Conservation (phyloP, 1,284 basidiomycete genomes). For the Volvariella surrecta region DNA sequence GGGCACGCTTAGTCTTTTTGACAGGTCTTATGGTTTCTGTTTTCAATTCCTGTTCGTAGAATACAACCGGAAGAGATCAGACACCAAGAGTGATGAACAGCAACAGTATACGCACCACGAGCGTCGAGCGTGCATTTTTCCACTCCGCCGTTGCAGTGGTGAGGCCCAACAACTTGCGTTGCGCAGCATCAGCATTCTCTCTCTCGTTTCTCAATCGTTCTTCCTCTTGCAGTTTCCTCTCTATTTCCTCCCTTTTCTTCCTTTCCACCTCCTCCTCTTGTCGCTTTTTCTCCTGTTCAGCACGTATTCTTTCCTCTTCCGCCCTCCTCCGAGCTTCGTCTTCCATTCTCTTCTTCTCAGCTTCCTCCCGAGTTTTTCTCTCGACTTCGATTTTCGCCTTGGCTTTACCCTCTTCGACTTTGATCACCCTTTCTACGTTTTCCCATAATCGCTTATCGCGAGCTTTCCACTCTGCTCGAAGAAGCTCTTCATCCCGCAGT, state of each 20-base stretch:
- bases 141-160: slow-evolving; percentile 59
- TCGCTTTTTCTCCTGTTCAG: slow-evolving; percentile 28
- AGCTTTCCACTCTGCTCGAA: slow-evolving; percentile 39
- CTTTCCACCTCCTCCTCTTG: slow-evolving; percentile 31
- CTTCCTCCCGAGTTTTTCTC: slow-evolving; percentile 34
- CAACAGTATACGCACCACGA: slow-evolving; percentile 38
- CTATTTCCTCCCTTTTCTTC: slow-evolving; percentile 25
- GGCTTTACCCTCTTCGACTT: slow-evolving; percentile 55
- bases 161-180: slow-evolving; percentile 34
- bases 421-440: slow-evolving; percentile 56
- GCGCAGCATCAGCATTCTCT: slow-evolving; percentile 11
- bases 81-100: slow-evolving; percentile 2
- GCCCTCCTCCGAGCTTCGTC: slow-evolving; percentile 31
- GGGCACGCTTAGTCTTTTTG: slow-evolving; percentile 54
- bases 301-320: slow-evolving; percentile 27
- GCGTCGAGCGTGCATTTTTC: slow-evolving; percentile 47
- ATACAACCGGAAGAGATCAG: slow-evolving; percentile 3
- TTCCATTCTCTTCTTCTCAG: slow-evolving; percentile 27
- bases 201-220: slow-evolving; percentile 24
- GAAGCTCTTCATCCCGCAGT: slow-evolving; percentile 34
- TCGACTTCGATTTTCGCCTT: slow-evolving; percentile 44
- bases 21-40: slow-evolving; percentile 63
- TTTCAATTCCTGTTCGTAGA: slow-evolving; percentile 54
- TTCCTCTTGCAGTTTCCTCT: slow-evolving; percentile 28
- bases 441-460: slow-evolving; percentile 47